Conservation (phyloP, 1,139 yeast genomes). For the Sugiyamaella paludigena region DNA sequence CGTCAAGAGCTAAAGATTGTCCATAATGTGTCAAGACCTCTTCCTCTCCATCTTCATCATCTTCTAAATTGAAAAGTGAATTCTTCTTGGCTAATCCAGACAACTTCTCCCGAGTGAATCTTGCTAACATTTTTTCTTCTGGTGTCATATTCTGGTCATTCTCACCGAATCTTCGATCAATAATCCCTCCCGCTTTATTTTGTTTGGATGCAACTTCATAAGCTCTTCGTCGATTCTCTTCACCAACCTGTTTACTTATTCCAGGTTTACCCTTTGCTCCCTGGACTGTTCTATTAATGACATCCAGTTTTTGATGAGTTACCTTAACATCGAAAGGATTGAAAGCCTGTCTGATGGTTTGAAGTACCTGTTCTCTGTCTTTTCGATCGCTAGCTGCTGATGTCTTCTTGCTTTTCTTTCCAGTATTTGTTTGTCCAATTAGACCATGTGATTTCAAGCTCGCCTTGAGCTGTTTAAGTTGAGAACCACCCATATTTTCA, state of each 20-base stretch:
- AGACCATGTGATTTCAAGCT: slow-evolving; percentile 75
- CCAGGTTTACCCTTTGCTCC: slow-evolving; percentile 72
- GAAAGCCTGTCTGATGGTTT: slow-evolving; percentile 72
- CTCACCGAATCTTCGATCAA: slow-evolving; percentile 93
- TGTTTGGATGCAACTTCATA: slow-evolving; percentile 60
- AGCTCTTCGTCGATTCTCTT: slow-evolving; percentile 61
- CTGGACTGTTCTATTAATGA: slow-evolving; percentile 54
- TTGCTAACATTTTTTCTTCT: slow-evolving; percentile 92
- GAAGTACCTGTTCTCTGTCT: slow-evolving; percentile 55
- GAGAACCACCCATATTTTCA: slow-evolving; percentile 89
- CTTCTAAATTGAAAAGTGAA: slow-evolving; percentile 70
- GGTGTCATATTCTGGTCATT: slow-evolving; percentile 64
- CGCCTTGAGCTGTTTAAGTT: slow-evolving; percentile 75
- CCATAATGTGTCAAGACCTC: slow-evolving; percentile 72
- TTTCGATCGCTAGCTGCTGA: slow-evolving; percentile 51
- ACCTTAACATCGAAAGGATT: slow-evolving; percentile 80
- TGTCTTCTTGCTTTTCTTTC: slow-evolving; percentile 49
- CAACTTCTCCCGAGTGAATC: slow-evolving; percentile 88
- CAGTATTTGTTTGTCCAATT: slow-evolving; percentile 73
- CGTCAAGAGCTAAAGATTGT: slow-evolving; percentile 55
- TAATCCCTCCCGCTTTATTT: slow-evolving; percentile 73
- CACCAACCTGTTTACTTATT: slow-evolving; percentile 72
- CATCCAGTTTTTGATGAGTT: slow-evolving; percentile 65
- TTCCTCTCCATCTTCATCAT: slow-evolving; percentile 56
- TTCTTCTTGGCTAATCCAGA: slow-evolving; percentile 35